Conservation (phyloP, 805 yeast species). For the Ogataea neopini region DNA sequence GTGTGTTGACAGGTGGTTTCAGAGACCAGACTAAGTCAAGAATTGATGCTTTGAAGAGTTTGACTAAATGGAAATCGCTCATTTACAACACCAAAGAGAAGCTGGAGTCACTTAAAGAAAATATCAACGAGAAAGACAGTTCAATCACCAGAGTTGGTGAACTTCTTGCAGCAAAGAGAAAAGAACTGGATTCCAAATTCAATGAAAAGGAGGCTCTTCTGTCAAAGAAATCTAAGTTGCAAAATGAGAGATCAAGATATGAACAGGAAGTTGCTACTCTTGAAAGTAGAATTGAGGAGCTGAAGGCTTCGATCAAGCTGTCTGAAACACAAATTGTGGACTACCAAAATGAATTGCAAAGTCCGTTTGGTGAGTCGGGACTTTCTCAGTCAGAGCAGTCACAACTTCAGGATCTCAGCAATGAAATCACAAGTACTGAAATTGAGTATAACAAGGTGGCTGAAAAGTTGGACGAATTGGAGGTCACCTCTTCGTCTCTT, state of each 20-base stretch:
- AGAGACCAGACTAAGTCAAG: slow-evolving; percentile 68
- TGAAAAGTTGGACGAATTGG: slow-evolving; percentile 43
- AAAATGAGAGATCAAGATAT: slow-evolving; percentile 42
- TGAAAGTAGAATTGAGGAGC: slow-evolving; percentile 38
- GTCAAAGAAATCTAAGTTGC: slow-evolving; percentile 42
- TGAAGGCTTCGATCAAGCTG: slow-evolving; percentile 36
- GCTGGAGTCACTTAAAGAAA: slow-evolving; percentile 39
- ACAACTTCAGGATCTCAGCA: slow-evolving; percentile 39
- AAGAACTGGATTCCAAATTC: slow-evolving; percentile 45
- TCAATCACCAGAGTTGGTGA: slow-evolving; percentile 53
- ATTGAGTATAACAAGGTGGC: slow-evolving; percentile 42
- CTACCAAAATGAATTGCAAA: slow-evolving; percentile 48
- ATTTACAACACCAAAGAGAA: slow-evolving; percentile 42
- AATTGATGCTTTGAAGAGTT: slow-evolving; percentile 63
- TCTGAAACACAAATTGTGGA: slow-evolving; percentile 42
- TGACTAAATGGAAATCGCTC: slow-evolving; percentile 53
- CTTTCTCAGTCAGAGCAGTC: slow-evolving; percentile 51
- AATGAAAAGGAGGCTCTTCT: slow-evolving; percentile 45
- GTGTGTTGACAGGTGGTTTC: slow-evolving; percentile 88
- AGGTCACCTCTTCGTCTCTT: slow-evolving; percentile 46
- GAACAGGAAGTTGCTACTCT: slow-evolving; percentile 45
- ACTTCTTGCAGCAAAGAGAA: slow-evolving; percentile 37
- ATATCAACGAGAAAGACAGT: slow-evolving; percentile 48
- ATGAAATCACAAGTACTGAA: slow-evolving; percentile 41
- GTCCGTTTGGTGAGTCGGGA: slow-evolving; percentile 51